Base-by-base conservation (phyloP, 371 early-diverging fungal species). In the Rhizopus delemar region DNA sequence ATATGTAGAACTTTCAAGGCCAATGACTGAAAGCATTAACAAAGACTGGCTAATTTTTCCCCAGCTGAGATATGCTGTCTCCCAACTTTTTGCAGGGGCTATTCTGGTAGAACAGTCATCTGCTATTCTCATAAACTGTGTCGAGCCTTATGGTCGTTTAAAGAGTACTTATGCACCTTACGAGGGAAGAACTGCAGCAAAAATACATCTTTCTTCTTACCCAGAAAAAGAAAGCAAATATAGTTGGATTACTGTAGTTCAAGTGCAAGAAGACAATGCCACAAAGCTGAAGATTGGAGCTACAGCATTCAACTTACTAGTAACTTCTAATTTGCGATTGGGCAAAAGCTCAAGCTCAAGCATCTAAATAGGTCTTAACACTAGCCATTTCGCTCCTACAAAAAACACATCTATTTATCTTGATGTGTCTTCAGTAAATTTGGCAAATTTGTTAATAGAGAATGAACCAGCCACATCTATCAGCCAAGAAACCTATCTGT, bases 181-280 rank as follows among this genome's bases (percentile, higher is more conserved):
- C 46, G 53, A 63, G 12, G 45, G 61, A 60, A 60, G 55, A 60
- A 48, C 41, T 41, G 61, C 61, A 60, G 54, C 60, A 60, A 4
- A 49, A 60, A 60, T 60, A 0, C 61, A 60, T 60, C 55, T 60
- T 41, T 54, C 50, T 54, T 60, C 60, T 48, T 60, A 60, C 49
- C 55, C 55, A 9, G 34, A 60, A 60, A 60, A 60, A 34, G 55
- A 60, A 60, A 41, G 34, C 55, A 60, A 54, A 28, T 60, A 60
- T 54, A 50, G 55, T 34, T 54, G 50, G 61, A 54, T 54, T 22
- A 49, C 61, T 60, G 41, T 54, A 11, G 11, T 60, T 60, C 41
- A 54, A 60, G 50, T 16, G 11, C 61, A 54, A 54, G 50, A 54
- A 54, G 61, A 54, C 33, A 54, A 60, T 50, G 33, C 39, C 41